Percentiles rank a stretch among this genome's conserved stretches.
These are phyloP conservation scores for Oxyria digyna DNA, from an alignment of 148 eudicot genomes.

Conservation along the genomic window DNA sequence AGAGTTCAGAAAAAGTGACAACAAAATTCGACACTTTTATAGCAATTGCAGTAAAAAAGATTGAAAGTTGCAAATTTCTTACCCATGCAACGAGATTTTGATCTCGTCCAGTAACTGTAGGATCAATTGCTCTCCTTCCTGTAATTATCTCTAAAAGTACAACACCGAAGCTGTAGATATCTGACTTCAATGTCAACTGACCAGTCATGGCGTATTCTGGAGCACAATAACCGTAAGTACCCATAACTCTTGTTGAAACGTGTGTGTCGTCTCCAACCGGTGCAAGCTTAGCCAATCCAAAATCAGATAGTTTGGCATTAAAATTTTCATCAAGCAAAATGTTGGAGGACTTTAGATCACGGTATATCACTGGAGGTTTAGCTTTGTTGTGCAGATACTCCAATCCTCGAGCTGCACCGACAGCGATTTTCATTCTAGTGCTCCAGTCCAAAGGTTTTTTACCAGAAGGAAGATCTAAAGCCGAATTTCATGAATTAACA, in stretches of 20 bases:
- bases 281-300: conserved; percentile 20
- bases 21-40: background rate
- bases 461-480: conserved; percentile 7
- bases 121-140: conserved; percentile 55
- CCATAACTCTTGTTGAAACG: conserved; percentile 15
- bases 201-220: conserved; percentile 17
- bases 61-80: conserved; percentile 11
- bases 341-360: conserved; percentile 18
- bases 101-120: conserved; percentile 35
- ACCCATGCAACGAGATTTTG: conserved; percentile 73
- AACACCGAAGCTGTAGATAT: conserved; percentile 17
- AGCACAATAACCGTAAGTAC: conserved; percentile 13
- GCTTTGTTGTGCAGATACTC: conserved; percentile 20
- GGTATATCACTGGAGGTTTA: conserved; percentile 16
- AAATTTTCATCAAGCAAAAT: conserved; percentile 16
- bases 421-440: conserved; percentile 20
- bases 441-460: conserved; percentile 16
- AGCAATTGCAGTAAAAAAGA: background rate
- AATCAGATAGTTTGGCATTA: conserved; percentile 17
- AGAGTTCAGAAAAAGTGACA: background rate
- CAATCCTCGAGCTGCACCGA: conserved; percentile 16
- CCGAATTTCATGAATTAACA: background rate
- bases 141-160: conserved; percentile 70
- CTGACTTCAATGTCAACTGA: conserved; percentile 17
- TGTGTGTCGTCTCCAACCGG: conserved; percentile 18